Evolutionary conservation across 768 basidiomycete species (phyloP).

Genomic region (Leccinum subgranulosum): DNA sequence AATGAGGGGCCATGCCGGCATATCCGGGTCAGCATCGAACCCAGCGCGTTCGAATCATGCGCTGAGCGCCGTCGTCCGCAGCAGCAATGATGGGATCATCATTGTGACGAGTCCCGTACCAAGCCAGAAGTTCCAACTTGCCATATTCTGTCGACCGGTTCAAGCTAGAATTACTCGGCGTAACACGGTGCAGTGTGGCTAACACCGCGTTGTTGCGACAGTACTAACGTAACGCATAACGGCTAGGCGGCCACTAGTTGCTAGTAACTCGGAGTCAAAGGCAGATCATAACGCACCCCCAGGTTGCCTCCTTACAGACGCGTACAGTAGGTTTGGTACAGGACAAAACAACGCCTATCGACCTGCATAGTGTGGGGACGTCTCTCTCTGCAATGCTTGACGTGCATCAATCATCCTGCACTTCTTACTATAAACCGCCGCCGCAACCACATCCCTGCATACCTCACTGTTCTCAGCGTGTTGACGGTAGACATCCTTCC

Average conservation of each 20-base stretch:
- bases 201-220: too few relatives aligned
- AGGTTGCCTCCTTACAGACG: not conserved
- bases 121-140: not conserved
- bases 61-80: not conserved
- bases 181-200: too few relatives aligned
- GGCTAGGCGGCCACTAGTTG: too few relatives aligned
- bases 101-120: not conserved
- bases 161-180: too few relatives aligned
- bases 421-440: not conserved
- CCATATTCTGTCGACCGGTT: too few relatives aligned
- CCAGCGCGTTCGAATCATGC: not conserved
- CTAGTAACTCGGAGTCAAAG: too few relatives aligned
- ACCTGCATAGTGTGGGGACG: not conserved
- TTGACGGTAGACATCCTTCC: slow-evolving; percentile 7
- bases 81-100: not conserved
- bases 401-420: not conserved
- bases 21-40: too few relatives aligned
- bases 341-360: not conserved
- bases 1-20: too few relatives aligned
- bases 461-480: not conserved
- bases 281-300: too few relatives aligned
- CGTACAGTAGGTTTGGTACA: not conserved
- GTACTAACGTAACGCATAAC: too few relatives aligned
- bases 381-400: not conserved
- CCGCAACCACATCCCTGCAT: not conserved